These are phyloP conservation scores for Eimeria maxima DNA, from an alignment of 169 alveolate genomes.

Conservation along the genomic window DNA sequence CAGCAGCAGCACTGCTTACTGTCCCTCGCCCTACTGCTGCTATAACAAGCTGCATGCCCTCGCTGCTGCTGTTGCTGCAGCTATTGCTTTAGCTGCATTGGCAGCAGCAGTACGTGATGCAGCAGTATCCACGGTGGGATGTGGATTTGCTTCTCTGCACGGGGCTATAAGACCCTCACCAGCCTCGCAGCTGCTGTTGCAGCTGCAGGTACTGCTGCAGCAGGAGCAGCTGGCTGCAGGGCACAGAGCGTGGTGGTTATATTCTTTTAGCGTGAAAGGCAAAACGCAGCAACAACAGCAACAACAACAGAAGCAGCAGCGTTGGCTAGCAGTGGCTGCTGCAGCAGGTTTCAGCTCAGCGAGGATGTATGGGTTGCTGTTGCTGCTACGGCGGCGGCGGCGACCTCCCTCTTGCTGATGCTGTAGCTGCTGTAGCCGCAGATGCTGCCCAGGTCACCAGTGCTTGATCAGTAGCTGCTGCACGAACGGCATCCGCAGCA, in stretches of 20 bases:
- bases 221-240: conserved; percentile 6
- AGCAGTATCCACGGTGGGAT: not conserved
- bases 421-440: not conserved
- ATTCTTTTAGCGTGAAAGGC: not conserved
- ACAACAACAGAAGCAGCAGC: not conserved
- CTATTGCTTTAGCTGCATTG: not conserved
- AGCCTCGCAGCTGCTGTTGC: not conserved
- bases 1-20: not conserved
- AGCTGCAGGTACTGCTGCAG: conserved; percentile 11
- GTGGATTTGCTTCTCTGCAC: not conserved
- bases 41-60: too few species aligned
- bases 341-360: not conserved
- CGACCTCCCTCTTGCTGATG: not conserved
- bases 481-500: conserved; percentile 18
- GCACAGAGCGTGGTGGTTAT: not conserved
- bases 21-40: not conserved
- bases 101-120: not conserved
- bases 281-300: not conserved
- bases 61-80: conserved; percentile 15
- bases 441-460: not conserved
- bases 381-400: conserved; percentile 2
- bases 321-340: not conserved
- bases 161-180: not conserved
- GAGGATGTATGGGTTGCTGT: not conserved
- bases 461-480: not conserved